Evolutionary conservation across 2,329 filamentous ascomycete species (phyloP).

Genomic region (Calonectria multiphialidica): DNA sequence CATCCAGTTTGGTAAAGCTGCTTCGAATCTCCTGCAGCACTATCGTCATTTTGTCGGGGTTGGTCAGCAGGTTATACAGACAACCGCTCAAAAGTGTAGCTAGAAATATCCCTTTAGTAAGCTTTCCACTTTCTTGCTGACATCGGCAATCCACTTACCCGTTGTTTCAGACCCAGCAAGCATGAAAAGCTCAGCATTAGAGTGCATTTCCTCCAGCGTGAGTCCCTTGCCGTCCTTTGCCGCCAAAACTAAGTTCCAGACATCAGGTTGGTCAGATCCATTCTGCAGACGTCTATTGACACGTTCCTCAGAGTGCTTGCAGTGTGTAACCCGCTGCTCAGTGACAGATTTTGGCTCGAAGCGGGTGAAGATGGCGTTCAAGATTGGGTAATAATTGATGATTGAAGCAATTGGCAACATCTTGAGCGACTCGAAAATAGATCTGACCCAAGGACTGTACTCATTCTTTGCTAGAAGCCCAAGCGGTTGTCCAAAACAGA

Average conservation of each 20-base stretch:
- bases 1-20: not conserved
- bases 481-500: not conserved
- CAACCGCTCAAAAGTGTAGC: not conserved
- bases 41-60: not conserved
- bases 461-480: not conserved
- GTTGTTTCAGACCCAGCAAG: constrained; percentile 10
- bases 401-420: not conserved
- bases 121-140: not conserved
- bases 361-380: constrained; percentile 9
- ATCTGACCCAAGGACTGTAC: not conserved
- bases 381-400: constrained; percentile 9
- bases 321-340: not conserved
- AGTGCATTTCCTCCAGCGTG: constrained; percentile 8
- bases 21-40: not conserved
- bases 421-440: not conserved
- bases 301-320: not conserved
- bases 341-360: constrained; percentile 12
- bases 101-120: not conserved
- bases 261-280: not conserved
- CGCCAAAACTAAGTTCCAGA: not conserved
- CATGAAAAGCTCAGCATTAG: constrained; percentile 11
- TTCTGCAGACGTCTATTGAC: not conserved
- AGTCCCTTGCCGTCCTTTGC: constrained; percentile 10
- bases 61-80: not conserved
- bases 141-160: not conserved